Evolutionary conservation across 73 alveolate species (phyloP).

Genomic region (Durusdinium trenchii): DNA sequence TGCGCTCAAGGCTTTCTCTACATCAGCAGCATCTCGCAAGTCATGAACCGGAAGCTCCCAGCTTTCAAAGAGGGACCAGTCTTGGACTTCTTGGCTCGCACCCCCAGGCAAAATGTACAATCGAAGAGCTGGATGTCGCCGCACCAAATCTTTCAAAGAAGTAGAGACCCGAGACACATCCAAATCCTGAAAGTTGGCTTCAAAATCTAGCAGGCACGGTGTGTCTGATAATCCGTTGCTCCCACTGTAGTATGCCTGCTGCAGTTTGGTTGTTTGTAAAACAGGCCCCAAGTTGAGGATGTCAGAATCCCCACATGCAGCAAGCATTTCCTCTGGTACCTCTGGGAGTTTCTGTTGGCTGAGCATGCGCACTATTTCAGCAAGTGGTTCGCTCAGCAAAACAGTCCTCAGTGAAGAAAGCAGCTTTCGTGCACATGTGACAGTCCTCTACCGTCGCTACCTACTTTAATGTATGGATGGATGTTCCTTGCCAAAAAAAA

Average conservation of each 20-base stretch:
- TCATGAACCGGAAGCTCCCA: not conserved
- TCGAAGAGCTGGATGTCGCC: not conserved
- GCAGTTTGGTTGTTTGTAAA: not conserved
- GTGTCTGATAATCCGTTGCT: not conserved
- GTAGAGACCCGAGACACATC: not conserved
- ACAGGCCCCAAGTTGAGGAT: too few relatives aligned
- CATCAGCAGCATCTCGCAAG: not conserved
- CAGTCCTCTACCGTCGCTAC: too few relatives aligned
- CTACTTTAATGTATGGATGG: too few relatives aligned
- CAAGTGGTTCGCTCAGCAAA: too few relatives aligned
- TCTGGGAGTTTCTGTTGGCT: too few relatives aligned
- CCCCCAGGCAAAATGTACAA: not conserved
- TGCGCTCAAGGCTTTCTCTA: not conserved
- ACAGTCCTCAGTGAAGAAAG: too few relatives aligned
- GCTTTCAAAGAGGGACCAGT: not conserved
- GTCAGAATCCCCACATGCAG: too few relatives aligned
- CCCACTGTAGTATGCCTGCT: not conserved
- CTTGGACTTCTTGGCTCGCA: not conserved
- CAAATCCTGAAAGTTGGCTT: not conserved
- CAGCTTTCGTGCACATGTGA: too few relatives aligned
- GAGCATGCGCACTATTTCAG: too few relatives aligned
- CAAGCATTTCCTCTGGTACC: too few relatives aligned
- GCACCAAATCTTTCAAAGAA: not conserved
- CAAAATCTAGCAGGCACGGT: not conserved
- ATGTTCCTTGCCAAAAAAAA: too few relatives aligned